Evolutionary conservation across 2,329 filamentous ascomycete genomes (phyloP).

Genomic region (Neofusicoccum umdonicola): DNA sequence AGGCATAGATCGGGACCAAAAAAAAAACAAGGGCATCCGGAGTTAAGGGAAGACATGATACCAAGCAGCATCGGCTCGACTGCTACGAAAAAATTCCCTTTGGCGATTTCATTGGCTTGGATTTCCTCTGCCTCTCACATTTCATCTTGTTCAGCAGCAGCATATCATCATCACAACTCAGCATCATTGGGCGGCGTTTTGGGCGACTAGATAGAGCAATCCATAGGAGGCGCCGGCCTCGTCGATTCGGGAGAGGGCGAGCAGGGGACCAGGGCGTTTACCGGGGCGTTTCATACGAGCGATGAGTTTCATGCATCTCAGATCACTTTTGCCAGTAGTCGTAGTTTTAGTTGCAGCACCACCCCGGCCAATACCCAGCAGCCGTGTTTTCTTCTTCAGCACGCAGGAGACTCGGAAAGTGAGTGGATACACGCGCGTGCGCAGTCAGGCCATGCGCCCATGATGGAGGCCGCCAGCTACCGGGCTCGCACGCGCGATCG

Average conservation of each 20-base stretch:
- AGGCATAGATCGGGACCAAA: constrained; percentile 11
- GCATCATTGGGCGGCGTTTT: constrained; percentile 20
- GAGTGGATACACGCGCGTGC: not conserved
- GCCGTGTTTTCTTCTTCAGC: constrained; percentile 6
- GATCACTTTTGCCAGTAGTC: not conserved
- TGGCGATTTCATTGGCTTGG: constrained; percentile 9
- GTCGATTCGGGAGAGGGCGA: not conserved
- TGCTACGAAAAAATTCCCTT: constrained; percentile 17
- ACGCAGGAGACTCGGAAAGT: not conserved
- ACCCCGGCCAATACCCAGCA: constrained; percentile 9
- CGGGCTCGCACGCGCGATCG: constrained; percentile 7
- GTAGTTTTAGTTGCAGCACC: constrained; percentile 13
- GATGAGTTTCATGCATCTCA: constrained; percentile 14
- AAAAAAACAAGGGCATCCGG: constrained; percentile 8
- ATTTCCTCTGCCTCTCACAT: not conserved
- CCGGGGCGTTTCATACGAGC: constrained; percentile 14
- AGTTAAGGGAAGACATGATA: constrained; percentile 18
- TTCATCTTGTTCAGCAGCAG: not conserved
- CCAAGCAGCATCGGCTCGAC: constrained; percentile 15
- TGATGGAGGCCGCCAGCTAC: not conserved
- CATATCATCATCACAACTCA: constrained; percentile 2
- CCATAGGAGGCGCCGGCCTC: constrained; percentile 9
- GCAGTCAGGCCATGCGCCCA: not conserved
- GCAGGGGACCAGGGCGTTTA: not conserved
- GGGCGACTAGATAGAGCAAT: constrained; percentile 18